Base-by-base conservation (phyloP, 2,329 filamentous ascomycete genomes). In the Tolypocladium ovalisporum region DNA sequence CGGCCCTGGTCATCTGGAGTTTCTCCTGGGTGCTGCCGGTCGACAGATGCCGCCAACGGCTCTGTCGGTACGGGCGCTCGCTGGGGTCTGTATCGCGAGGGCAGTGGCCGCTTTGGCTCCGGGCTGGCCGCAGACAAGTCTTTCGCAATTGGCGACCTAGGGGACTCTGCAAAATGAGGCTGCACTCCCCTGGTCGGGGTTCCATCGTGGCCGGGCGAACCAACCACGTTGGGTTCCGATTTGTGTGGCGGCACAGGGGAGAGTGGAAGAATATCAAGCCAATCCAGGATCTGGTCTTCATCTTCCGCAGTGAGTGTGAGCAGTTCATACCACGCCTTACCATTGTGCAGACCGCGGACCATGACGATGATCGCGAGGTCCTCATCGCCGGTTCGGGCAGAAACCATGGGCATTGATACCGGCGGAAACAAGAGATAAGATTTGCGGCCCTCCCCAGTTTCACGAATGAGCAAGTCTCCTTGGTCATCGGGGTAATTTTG, bases 361-460 rank as follows among this genome's bases (percentile, higher is more conserved):
- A 97, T 97, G 59, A 96, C 76, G 10, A 96, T 80, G 60, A 97
- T 80, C 62, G 95, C 86, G 34, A 84, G 81, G 55, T 81, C 78
- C 40, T 75, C 70, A 40, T 91, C 86, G 15, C 91, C 91, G 59
- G 80, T 84, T 42, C 93, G 85, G 54, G 91, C 90, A 15, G 94
- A 97, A 24, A 96, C 80, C 59, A 83, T 80, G 39, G 80, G 78
- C 61, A 84, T 79, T 22, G 86, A 79, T n/a, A 97, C 79, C 1
- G 94, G 93, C n/a, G 92, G 88, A 66, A 99, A 96, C 0, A 99
- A 79, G 5, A 99, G 80, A 85, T 90, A 97, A 34, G 78, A 76
- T 56, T 85, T 83, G 17, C 87, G 85, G 7, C 81, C 80, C 55
- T 83, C 81, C 51, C 91, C 90, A n/a, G 91, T 84, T 71, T 97